Conservation (phyloP, 2,329 filamentous ascomycete genomes). For the Ilyonectria sp. region DNA sequence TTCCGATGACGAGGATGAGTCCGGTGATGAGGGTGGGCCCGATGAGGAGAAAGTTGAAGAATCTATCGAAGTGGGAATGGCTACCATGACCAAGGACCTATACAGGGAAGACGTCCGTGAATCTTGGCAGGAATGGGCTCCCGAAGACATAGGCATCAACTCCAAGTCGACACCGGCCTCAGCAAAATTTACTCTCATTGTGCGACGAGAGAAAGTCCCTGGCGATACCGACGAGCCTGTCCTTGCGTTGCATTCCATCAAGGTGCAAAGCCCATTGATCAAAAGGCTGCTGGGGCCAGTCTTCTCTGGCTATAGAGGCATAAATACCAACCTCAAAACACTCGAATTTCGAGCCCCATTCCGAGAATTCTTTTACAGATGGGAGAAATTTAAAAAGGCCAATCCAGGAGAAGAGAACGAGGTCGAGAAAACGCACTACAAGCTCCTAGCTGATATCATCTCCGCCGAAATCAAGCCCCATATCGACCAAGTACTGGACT, state of each 20-base stretch:
- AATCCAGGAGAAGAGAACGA: rapidly evolving
- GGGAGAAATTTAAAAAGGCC: conserved; percentile 12
- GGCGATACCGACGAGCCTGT: conserved; percentile 3
- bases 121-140: conserved; percentile 22
- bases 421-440: conserved; percentile 2
- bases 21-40: too few relatives aligned
- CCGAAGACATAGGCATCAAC: not conserved
- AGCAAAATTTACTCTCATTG: conserved; percentile 22
- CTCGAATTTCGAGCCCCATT: conserved; percentile 23
- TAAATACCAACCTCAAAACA: conserved; percentile 28
- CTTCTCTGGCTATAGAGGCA: conserved; percentile 5
- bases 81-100: conserved; percentile 7
- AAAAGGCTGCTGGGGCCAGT: conserved; percentile 13
- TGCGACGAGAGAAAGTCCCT: conserved; percentile 16
- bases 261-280: conserved; percentile 21
- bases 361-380: conserved; percentile 28
- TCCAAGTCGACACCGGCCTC: conserved; percentile 4
- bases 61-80: conserved; percentile 5
- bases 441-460: conserved; percentile 16
- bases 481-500: conserved; percentile 19
- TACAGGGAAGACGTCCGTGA: conserved; percentile 6
- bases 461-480: conserved; percentile 17
- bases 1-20: too few relatives aligned
- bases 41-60: too few relatives aligned
- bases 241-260: conserved; percentile 7